Evolutionary conservation across 192 early-diverging fungal species (phyloP), one percentile per base, ranked within the genome.

Genomic region (Coemansia sp.): DNA sequence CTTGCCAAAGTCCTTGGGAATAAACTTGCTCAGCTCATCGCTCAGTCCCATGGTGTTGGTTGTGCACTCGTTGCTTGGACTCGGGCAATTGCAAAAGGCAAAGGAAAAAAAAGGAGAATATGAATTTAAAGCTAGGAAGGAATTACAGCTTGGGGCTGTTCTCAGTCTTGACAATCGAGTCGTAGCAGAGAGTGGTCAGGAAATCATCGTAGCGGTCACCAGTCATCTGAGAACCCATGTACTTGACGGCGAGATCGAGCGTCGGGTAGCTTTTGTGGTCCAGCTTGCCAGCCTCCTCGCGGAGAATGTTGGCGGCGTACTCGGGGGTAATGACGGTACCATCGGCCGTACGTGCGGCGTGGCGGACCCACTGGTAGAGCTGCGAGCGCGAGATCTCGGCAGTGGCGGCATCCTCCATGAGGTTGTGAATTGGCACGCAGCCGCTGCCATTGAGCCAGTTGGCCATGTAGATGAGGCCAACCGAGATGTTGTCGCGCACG

Each of bases 371-470:
- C 84, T 98, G 96, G 88, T 89, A 98, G 9, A 98, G 79, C 84
- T 98, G 96, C 35, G 91, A 92, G 53, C 96, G 89, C 3, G 93
- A 95, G 66, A 98, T 98, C 84, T 98, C 96, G 36, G 94, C 94
- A 1, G 96, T 98, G 17, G 96, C 96, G 2, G 94, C 94, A 66
- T 98, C 96, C 82, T 98, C 96, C 96, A 98, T 96, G 40, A 98
- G 82, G 83, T 92, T 92, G 84, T 95, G 91, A 78, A 98, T 98
- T 46, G 96, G 96, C 17, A 98, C 96, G 72, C 96, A 98, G 33
- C 96, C 96, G 58, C 84, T 82, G 33, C 93, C 96, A 58, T 89
- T 86, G 58, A 98, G 86, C 96, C 96, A 98, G 46, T 93, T 87
- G 81, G 93, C 94, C 86, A 94, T 96, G 82, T 98, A 98, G 54